Evolutionary conservation across 1,284 basidiomycete genomes (phyloP).

Genomic region (Sutorius eximius): DNA sequence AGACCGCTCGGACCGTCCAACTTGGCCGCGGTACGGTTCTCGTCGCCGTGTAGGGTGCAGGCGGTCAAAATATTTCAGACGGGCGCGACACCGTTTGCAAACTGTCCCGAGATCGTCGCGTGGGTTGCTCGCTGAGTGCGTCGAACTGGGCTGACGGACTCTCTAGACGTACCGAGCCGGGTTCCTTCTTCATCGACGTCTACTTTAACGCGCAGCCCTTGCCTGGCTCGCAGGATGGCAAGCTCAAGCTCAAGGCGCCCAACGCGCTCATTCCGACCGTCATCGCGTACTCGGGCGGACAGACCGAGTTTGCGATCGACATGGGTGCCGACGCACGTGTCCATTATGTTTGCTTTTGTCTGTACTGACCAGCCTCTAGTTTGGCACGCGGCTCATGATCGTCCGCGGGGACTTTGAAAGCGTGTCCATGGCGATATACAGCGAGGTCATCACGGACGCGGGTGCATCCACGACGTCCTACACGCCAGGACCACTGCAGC

Average conservation of each 20-base stretch:
- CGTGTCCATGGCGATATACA: slow-evolving; percentile 51
- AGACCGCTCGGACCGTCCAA: slow-evolving; percentile 55
- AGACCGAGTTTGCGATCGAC: slow-evolving; percentile 65
- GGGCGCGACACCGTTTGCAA: slow-evolving; percentile 50
- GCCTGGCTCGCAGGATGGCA: slow-evolving; percentile 45
- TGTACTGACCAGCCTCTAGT: slow-evolving; percentile 41
- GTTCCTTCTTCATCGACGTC: slow-evolving; percentile 68
- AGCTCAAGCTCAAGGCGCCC: slow-evolving; percentile 54
- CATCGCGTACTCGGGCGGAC: slow-evolving; percentile 69
- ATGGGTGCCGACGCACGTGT: slow-evolving; percentile 62
- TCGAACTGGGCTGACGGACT: slow-evolving; percentile 9
- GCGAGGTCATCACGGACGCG: slow-evolving; percentile 26
- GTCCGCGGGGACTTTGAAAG: slow-evolving; percentile 67
- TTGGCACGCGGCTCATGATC: slow-evolving; percentile 75
- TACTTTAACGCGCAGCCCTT: slow-evolving; percentile 66
- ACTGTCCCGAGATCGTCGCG: slow-evolving; percentile 61
- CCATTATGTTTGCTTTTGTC: slow-evolving; percentile 3
- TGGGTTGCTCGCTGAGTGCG: slow-evolving; percentile 38
- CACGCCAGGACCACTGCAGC: slow-evolving; percentile 16
- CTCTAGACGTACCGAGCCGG: slow-evolving; percentile 64
- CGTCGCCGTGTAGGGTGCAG: slow-evolving; percentile 26
- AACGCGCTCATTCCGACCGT: slow-evolving; percentile 73
- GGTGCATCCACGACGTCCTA: slow-evolving; percentile 12
- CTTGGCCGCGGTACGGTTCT: slow-evolving; percentile 23
- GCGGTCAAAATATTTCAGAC: slow-evolving; percentile 24